A percentile compares a stretch with the other conserved stretches of the same genome.
phyloP scores from a whole-genome alignment of 177 flowering plant genomes.

The Vitis hybrid region DNA sequence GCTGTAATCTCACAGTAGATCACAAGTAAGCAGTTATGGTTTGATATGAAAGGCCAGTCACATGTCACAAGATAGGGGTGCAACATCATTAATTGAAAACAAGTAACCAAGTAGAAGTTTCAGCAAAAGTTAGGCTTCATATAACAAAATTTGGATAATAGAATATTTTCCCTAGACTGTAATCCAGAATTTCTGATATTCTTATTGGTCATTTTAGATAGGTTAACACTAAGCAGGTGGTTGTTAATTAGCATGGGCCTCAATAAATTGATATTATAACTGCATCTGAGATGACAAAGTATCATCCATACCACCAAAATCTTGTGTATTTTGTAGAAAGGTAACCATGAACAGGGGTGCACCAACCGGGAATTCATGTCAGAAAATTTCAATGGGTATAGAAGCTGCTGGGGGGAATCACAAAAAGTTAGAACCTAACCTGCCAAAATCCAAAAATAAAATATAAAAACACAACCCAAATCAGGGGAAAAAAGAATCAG shows the following conservation, averaged over 20 bases:
- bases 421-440: conserved; percentile 19
- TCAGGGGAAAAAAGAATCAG: background rate
- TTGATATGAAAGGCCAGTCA: background rate
- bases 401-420: conserved; percentile 13
- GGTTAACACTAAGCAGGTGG: conserved; percentile 17
- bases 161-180: background rate
- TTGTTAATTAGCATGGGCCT: conserved; percentile 18
- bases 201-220: conserved; percentile 14
- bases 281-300: conserved; percentile 2
- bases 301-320: conserved; percentile 5
- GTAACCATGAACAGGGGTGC: background rate
- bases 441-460: conserved; percentile 10
- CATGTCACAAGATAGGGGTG: background rate
- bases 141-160: background rate
- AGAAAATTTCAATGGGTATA: conserved; percentile 2
- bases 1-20: conserved; percentile 2
- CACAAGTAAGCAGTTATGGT: background rate
- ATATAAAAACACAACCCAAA: background rate
- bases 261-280: conserved; percentile 8
- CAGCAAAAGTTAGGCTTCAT: background rate
- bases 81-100: no score
- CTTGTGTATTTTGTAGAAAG: background rate
- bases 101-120: background rate
- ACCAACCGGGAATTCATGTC: conserved; percentile 15
- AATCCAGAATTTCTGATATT: conserved; percentile 15